Base-by-base conservation (phyloP, 441 rosid genomes). In the Biscutella laevigata region DNA sequence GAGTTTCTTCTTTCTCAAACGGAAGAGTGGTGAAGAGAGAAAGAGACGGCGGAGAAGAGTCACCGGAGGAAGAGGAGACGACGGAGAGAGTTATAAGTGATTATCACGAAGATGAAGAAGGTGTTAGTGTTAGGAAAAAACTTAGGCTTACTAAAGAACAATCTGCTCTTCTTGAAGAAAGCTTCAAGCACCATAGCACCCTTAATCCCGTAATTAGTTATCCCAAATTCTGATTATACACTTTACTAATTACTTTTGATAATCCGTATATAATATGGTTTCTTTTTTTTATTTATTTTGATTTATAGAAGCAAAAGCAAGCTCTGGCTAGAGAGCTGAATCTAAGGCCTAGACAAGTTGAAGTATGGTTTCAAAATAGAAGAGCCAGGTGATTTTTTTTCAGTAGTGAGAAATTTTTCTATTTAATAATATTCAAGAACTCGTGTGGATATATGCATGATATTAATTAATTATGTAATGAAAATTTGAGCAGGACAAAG, bases 361-460 rank as follows among this genome's bases (percentile, higher is more conserved):
- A 82, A 72, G 88, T 82, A 10, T 82, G 88, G 88, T 82, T 82
- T 62, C 88, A 82, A 63, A 82, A 82, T 57, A 73, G 85, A 26
- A 75, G 88, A 77, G 88, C 88, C 52, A 79, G 88, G 89, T 79
- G 72, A 47, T 3, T 19, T 42, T 47, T 48, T 11, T 53, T 35
- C 3, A 6, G 15, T 53, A 17, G 12, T 27, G 15, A 21, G 6
- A 40, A 28, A 16, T n/a, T 27, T 30, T 26, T 19, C 4, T 16
- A 10, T 1, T 13, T 45, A 13, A 45, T 15, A 5, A n/a, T n/a
- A n/a, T n/a, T n/a, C n/a, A n/a, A n/a, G n/a, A n/a, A n/a, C n/a
- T n/a, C n/a, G n/a, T n/a, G n/a, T n/a, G n/a, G n/a, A n/a, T n/a
- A n/a, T n/a, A n/a, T n/a, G n/a, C n/a, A n/a, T n/a, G n/a, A n/a